These are phyloP conservation scores for Botrytis fragariae DNA, from an alignment of 2,329 filamentous ascomycete genomes.

Conservation along the genomic window DNA sequence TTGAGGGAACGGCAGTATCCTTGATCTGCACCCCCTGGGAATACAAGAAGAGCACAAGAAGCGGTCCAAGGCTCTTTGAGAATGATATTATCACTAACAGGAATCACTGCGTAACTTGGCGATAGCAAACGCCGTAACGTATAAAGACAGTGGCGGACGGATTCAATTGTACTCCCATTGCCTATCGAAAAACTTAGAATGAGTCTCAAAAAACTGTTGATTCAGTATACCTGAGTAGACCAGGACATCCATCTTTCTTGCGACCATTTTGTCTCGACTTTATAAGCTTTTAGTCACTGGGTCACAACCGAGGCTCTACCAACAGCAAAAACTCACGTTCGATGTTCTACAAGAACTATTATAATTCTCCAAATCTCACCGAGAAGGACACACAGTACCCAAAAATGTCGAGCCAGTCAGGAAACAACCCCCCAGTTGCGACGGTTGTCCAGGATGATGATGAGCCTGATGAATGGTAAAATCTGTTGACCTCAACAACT, in stretches of 20 bases:
- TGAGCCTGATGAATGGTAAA: slow-evolving; percentile 92
- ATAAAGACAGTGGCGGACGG: slow-evolving; percentile 84
- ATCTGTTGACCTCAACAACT: slow-evolving; percentile 23
- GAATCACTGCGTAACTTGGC: slow-evolving; percentile 89
- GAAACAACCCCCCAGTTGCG: slow-evolving; percentile 33
- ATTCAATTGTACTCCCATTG: slow-evolving; percentile 80
- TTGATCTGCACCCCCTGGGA: slow-evolving; percentile 91
- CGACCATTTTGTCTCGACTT: slow-evolving; percentile 50
- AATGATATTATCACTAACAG: slow-evolving; percentile 73
- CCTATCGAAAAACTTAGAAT: slow-evolving; percentile 48
- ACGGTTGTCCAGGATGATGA: slow-evolving; percentile 63
- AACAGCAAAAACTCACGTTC: neutral
- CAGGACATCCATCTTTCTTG: slow-evolving; percentile 78
- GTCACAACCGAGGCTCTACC: slow-evolving; percentile 30
- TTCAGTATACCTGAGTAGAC: slow-evolving; percentile 75
- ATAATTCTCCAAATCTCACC: slow-evolving; percentile 9
- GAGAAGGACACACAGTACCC: slow-evolving; percentile 20
- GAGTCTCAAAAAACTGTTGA: neutral
- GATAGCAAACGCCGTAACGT: slow-evolving; percentile 82
- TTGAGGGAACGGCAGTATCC: slow-evolving; percentile 87
- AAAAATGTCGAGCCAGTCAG: slow-evolving; percentile 36
- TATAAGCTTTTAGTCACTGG: neutral
- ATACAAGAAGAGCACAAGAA: slow-evolving; percentile 83
- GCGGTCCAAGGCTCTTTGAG: slow-evolving; percentile 89
- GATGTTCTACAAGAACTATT: neutral